A percentile compares a stretch with the other conserved stretches of the same genome.
These are phyloP conservation scores for Pistacia vera DNA, from an alignment of 345 rosid species.

Conservation along the genomic window DNA sequence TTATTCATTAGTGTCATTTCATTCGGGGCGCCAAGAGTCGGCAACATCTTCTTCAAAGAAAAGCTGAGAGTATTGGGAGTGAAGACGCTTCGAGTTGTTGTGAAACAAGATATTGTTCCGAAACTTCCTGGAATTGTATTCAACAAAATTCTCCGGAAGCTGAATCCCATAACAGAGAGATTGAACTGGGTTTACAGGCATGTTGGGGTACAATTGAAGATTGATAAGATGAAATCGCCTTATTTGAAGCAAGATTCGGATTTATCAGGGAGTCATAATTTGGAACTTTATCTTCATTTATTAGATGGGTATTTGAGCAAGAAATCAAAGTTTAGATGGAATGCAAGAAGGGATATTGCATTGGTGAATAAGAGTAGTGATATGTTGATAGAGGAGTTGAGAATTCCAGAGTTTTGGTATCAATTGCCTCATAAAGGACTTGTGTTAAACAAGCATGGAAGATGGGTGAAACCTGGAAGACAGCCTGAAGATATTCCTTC, in stretches of 20 bases:
- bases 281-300: slow-evolving; percentile 63
- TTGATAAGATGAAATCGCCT: slow-evolving; percentile 45
- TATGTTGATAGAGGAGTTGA: slow-evolving; percentile 54
- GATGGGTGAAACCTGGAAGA: slow-evolving; percentile 78
- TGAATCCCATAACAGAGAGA: slow-evolving; percentile 35
- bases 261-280: slow-evolving; percentile 45
- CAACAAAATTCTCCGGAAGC: slow-evolving; percentile 47
- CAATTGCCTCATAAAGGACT: slow-evolving; percentile 62
- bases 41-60: slow-evolving; percentile 61
- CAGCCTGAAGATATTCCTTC: slow-evolving; percentile 73
- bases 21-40: slow-evolving; percentile 71
- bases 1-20: slow-evolving; percentile 52
- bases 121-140: slow-evolving; percentile 57
- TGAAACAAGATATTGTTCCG: slow-evolving; percentile 64
- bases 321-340: slow-evolving; percentile 45
- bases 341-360: slow-evolving; percentile 61
- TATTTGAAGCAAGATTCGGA: slow-evolving; percentile 48
- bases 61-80: slow-evolving; percentile 45
- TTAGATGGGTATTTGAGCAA: slow-evolving; percentile 52
- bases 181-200: slow-evolving; percentile 63
- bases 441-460: slow-evolving; percentile 54
- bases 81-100: slow-evolving; percentile 52
- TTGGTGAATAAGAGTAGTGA: slow-evolving; percentile 60
- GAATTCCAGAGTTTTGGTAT: slow-evolving; percentile 62
- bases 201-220: slow-evolving; percentile 57